Evolutionary conservation across 371 early-diverging fungal species (phyloP).

Genomic region (Mucor mucedo): DNA sequence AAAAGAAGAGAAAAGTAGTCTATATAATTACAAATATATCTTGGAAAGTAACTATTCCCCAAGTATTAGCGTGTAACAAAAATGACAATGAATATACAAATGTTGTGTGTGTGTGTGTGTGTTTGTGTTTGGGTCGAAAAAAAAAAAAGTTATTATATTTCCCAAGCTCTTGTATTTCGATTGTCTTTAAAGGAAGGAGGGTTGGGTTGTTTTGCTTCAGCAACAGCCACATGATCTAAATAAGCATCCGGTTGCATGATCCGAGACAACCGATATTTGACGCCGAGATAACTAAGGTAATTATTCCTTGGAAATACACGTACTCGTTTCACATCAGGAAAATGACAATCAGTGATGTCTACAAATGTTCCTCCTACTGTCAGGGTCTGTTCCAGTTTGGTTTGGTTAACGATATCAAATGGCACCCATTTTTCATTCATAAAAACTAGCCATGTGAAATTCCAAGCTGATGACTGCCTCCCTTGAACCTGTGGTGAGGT

Average conservation of each 20-base stretch:
- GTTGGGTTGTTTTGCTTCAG: constrained; percentile 22
- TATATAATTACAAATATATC: not conserved
- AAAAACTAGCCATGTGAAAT: constrained; percentile 47
- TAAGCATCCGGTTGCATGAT: constrained; percentile 49
- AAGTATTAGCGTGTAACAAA: not conserved
- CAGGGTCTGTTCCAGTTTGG: constrained; percentile 40
- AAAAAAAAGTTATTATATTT: constrained; percentile 3
- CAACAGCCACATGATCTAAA: constrained; percentile 35
- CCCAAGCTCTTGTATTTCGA: constrained; percentile 5
- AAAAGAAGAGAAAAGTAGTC: not conserved
- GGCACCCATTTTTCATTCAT: constrained; percentile 44
- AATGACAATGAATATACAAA: not conserved
- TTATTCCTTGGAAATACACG: constrained; percentile 42
- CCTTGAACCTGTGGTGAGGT: not conserved
- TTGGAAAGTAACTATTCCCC: not conserved
- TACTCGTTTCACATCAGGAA: constrained; percentile 39
- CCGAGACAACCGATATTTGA: constrained; percentile 44
- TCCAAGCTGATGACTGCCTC: constrained; percentile 9
- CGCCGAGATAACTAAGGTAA: constrained; percentile 44
- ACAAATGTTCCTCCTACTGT: constrained; percentile 45
- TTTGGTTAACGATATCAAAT: constrained; percentile 39
- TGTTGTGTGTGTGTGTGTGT: not conserved
- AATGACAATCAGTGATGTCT: constrained; percentile 39
- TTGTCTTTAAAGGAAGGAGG: not conserved
- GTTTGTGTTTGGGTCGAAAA: not conserved